Conservation (phyloP, 2,329 filamentous ascomycete genomes). For the Verticillium isaacii region DNA sequence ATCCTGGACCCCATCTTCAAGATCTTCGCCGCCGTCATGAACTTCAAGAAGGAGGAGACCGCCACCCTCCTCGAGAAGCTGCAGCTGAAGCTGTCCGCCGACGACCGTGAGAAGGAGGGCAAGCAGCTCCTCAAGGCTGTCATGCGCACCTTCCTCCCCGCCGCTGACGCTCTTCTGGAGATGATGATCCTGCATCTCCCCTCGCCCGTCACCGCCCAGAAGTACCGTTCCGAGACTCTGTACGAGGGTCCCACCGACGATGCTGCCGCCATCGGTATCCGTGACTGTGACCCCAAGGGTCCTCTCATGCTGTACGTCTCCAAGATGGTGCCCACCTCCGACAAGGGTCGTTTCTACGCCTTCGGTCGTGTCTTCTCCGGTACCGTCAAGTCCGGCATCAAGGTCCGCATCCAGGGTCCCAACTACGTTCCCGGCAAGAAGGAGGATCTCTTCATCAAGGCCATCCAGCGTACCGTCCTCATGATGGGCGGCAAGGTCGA, state of each 20-base stretch:
- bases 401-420: constrained; percentile 99
- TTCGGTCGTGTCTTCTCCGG: constrained; percentile 99
- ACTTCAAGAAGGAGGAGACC: constrained; percentile 97
- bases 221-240: constrained; percentile 95
- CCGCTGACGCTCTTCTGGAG: constrained; percentile 95
- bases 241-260: constrained; percentile 98
- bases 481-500: constrained; percentile 99
- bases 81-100: constrained; percentile 79
- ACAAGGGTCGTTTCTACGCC: constrained; percentile 99
- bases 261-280: constrained; percentile 90
- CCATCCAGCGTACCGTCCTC: constrained; percentile 98
- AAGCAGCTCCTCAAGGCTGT: constrained; percentile 97
- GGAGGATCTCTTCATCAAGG: constrained; percentile 99
- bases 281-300: constrained; percentile 95
- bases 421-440: constrained; percentile 99
- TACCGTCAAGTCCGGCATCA: constrained; percentile 95
- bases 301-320: constrained; percentile 99
- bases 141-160: constrained; percentile 98
- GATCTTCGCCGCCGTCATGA: constrained; percentile 94
- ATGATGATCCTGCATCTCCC: constrained; percentile 99
- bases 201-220: constrained; percentile 92
- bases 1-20: constrained; percentile 99
- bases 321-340: constrained; percentile 99
- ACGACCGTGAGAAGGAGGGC: constrained; percentile 92
- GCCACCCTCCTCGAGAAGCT: constrained; percentile 83